phyloP scores from a whole-genome alignment of 768 basidiomycete species.

The Krasilnikovozyma curviuscula region DNA sequence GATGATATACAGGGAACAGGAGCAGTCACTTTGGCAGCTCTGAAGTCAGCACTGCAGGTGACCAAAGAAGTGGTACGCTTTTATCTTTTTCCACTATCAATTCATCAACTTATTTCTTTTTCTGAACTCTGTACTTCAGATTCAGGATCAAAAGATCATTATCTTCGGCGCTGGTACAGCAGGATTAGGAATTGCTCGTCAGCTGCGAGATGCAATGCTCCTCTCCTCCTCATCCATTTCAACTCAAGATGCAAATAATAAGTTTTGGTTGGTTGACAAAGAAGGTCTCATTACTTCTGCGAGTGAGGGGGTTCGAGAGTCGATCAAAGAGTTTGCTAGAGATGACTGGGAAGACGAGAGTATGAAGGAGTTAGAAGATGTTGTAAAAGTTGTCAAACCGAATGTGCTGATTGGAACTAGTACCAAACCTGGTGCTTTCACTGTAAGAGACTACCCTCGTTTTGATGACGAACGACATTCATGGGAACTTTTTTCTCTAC shows the following conservation, averaged over 20 bases:
- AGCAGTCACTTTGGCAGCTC: slow-evolving; percentile 24
- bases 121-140: slow-evolving; percentile 23
- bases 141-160: slow-evolving; percentile 55
- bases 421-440: slow-evolving; percentile 57
- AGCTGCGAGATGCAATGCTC: slow-evolving; percentile 56
- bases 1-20: slow-evolving; percentile 46
- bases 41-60: slow-evolving; percentile 22
- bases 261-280: slow-evolving; percentile 40
- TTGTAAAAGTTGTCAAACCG: slow-evolving; percentile 50
- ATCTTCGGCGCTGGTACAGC: slow-evolving; percentile 47
- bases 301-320: slow-evolving; percentile 23
- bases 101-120: background rate
- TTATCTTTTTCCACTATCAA: background rate
- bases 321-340: slow-evolving; percentile 37
- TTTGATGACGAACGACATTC: too few relatives aligned
- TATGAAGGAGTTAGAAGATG: slow-evolving; percentile 41
- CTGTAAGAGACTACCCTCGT: slow-evolving; percentile 17
- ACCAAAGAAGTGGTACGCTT: slow-evolving; percentile 43
- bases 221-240: slow-evolving; percentile 31
- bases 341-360: slow-evolving; percentile 22
- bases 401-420: slow-evolving; percentile 71
- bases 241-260: slow-evolving; percentile 38
- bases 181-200: slow-evolving; percentile 52
- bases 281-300: slow-evolving; percentile 15
- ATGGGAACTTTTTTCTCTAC: too few relatives aligned